phyloP scores from a whole-genome alignment of 257 asterid genomes.

The Solanum arcanum region DNA sequence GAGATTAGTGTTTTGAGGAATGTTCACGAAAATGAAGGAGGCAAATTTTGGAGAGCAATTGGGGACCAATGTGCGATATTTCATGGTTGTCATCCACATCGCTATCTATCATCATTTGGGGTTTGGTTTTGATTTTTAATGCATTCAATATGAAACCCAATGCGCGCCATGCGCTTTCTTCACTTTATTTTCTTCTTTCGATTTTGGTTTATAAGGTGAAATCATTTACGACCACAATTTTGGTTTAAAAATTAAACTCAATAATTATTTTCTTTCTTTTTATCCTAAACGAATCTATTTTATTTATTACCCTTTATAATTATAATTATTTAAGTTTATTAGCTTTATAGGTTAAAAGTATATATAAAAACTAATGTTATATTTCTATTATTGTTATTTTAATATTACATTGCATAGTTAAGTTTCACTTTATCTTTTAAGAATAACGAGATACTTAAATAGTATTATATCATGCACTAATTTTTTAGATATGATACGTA shows the following conservation, averaged over 20 bases:
- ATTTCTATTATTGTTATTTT: neutral
- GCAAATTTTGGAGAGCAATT: neutral
- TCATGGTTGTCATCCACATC: neutral
- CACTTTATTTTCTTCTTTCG: neutral
- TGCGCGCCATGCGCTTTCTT: neutral
- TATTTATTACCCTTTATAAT: neutral
- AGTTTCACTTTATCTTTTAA: no score
- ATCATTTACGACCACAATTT: neutral
- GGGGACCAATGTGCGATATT: neutral
- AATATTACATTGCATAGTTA: no score
- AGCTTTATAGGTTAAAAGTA: neutral
- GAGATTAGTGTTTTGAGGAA: neutral
- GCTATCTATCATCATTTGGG: neutral
- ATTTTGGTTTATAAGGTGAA: no score
- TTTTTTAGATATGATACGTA: no score
- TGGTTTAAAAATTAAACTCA: no score
- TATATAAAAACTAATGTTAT: neutral
- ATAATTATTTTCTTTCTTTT: no score
- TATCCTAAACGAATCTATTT: neutral
- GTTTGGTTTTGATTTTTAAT: neutral
- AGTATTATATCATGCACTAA: no score
- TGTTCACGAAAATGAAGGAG: neutral
- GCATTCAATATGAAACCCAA: neutral
- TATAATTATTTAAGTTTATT: no score
- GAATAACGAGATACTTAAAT: no score